Evolutionary conservation across 345 rosid species (phyloP), one percentile per base, ranked within the genome.

Genomic region (Ricinus communis): DNA sequence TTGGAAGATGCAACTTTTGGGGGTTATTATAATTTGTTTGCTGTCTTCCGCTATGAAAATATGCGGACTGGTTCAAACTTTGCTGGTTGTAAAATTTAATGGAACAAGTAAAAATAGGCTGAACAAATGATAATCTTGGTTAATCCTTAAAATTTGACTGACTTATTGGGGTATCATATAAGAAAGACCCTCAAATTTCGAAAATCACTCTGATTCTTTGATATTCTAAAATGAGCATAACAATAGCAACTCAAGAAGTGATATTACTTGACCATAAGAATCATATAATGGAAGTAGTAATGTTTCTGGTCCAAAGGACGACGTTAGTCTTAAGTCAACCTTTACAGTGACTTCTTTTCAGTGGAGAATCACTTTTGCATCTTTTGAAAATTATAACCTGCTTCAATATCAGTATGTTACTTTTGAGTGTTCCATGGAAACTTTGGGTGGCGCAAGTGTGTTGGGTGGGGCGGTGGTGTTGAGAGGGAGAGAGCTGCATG

Each of bases 11-110:
- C 55, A n/a, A 45, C 45, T 68, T 30, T 7, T 9, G 14, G 14
- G 51, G 21, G 15, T 21, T 30, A 40, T 21, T 58, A 43, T 69
- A 31, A 46, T 70, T 67, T 41, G 49, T 52, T 65, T 52, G 60
- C 10, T 62, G 45, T 40, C 51, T 68, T 52, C 13, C 61, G 4
- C 43, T 12, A 18, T 69, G 58, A 68, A 77, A 59, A 50, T 66
- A 25, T 58, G 45, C 63, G 1, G 8, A 10, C 12, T 59, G n/a
- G 24, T 18, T 33, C 18, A 59, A 8, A n/a, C 33, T 5, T 9
- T 61, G 47, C 27, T 21, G 27, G 65, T 61, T 21, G 49, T 2
- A 4, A 61, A 40, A 40, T 38, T 61, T 36, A 38, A 13, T 61
- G 65, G 45, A 8, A 9, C 24, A 12, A 58, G 1, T 36, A 60